Base-by-base conservation (phyloP, 108 stramenopile species). In the Schizochytrium sp. region DNA sequence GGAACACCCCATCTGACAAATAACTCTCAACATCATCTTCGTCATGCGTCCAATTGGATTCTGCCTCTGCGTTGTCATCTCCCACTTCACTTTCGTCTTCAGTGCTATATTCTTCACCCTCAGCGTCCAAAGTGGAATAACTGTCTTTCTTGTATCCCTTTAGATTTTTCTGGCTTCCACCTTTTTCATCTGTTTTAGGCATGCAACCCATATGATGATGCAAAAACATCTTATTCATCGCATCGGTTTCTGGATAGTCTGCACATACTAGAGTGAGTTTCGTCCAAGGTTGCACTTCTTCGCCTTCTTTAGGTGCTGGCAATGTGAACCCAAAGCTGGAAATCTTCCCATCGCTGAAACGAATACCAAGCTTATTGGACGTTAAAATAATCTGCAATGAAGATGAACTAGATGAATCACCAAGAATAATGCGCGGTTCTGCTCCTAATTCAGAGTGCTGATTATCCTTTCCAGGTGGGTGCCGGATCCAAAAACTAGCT, bases 1-100 rank as follows among this genome's bases (percentile, higher is more conserved):
- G 64, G 64, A 69, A 69, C 42, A 69, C 64, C 10, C 64, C 64
- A 44, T 69, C 64, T 15, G 64, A 69, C 40, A 69, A 44, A 15
- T 13, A 69, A 44, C 64, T 69, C 8, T 69, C 64, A 28, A 69
- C 15, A 12, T 69, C 64, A 15, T 69, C 64, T 15, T 5, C 8
- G 64, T 69, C 64, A 7, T 69, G 59, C 59, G 59, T n/a, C 59
- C 59, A 60, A 60, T 60, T 60, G 1, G 59, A 60, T n/a, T 60
- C 59, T 2, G 59, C 59, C 28, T n/a, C 59, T n/a, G 19, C 0
- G 28, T 60, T n/a, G 28, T 60, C 59, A 60, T 60, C 59, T 2
- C 28, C 59, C 15, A 41, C 72, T 1, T 72, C 72, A 72, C 44
- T 41, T 15, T 72, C 72, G 59, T 72, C 72, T 28, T 72, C 72